These are phyloP conservation scores for Crucibulum laeve DNA, from an alignment of 768 basidiomycete species.

Conservation along the genomic window DNA sequence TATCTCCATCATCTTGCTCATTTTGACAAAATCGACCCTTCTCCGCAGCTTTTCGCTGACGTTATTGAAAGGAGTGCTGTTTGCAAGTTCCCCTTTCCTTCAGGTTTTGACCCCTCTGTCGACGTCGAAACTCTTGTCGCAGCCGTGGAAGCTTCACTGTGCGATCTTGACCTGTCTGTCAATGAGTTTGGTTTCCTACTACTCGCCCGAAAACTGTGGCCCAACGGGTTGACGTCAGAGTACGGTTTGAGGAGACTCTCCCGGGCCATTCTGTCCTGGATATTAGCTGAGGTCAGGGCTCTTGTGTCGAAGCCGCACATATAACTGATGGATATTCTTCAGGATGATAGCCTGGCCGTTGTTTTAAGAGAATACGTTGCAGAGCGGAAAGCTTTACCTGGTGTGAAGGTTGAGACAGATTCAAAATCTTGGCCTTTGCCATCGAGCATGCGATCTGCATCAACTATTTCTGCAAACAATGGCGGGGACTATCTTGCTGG, in stretches of 20 bases:
- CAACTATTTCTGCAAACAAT: conserved; percentile 42
- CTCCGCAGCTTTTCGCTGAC: conserved; percentile 32
- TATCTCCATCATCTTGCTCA: conserved; percentile 60
- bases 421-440: conserved; percentile 51
- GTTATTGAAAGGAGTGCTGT: conserved; percentile 25
- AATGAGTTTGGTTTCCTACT: conserved; percentile 74
- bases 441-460: conserved; percentile 27
- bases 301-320: not conserved
- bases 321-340: not conserved
- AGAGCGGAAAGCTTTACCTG: conserved; percentile 53
- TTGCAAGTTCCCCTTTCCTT: conserved; percentile 65
- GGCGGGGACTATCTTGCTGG: conserved; percentile 70
- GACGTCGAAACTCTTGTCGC: conserved; percentile 72
- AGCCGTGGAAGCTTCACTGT: conserved; percentile 66
- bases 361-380: conserved; percentile 69
- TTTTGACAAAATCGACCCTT: conserved; percentile 43
- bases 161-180: conserved; percentile 65
- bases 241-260: conserved; percentile 65
- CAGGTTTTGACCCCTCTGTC: conserved; percentile 66
- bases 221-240: conserved; percentile 66
- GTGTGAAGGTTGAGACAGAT: conserved; percentile 47
- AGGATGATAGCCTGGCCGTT: conserved; percentile 66
- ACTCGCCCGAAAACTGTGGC: conserved; percentile 68
- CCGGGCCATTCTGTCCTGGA: conserved; percentile 59
- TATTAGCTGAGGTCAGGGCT: conserved; percentile 59